These are phyloP conservation scores for Venturia aucupariae DNA, from an alignment of 2,329 filamentous ascomycete species.

Conservation along the genomic window DNA sequence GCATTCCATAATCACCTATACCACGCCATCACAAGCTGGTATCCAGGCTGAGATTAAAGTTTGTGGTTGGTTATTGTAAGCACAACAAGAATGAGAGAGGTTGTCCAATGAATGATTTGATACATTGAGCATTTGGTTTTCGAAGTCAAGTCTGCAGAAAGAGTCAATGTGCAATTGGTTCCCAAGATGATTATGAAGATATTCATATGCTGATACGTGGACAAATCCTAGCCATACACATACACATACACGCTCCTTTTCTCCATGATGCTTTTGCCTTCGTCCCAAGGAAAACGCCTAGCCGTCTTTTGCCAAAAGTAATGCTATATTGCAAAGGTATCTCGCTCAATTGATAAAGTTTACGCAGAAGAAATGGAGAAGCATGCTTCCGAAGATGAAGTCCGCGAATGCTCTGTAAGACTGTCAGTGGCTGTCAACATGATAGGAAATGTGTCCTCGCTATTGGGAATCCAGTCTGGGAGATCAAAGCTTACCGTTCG, in stretches of 20 bases:
- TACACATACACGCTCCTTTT: not conserved
- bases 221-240: not conserved
- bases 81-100: not conserved
- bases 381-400: constrained; percentile 86
- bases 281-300: not conserved
- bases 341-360: constrained; percentile 87
- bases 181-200: not conserved
- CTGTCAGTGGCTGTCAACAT: constrained; percentile 5
- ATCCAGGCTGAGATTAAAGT: not conserved
- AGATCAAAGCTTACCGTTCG: constrained; percentile 53
- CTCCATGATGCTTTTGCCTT: not conserved
- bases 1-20: not conserved
- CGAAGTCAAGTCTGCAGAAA: not conserved
- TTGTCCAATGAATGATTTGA: not conserved
- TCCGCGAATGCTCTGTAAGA: constrained; percentile 78
- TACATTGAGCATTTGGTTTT: not conserved
- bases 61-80: not conserved
- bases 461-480: not conserved
- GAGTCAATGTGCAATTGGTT: not conserved
- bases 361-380: constrained; percentile 97
- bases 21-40: not conserved
- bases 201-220: not conserved
- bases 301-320: not conserved
- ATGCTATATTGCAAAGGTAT: not conserved
- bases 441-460: not conserved